Base-by-base conservation (phyloP, 148 eudicot genomes). In the Rhododendron ovatum region DNA sequence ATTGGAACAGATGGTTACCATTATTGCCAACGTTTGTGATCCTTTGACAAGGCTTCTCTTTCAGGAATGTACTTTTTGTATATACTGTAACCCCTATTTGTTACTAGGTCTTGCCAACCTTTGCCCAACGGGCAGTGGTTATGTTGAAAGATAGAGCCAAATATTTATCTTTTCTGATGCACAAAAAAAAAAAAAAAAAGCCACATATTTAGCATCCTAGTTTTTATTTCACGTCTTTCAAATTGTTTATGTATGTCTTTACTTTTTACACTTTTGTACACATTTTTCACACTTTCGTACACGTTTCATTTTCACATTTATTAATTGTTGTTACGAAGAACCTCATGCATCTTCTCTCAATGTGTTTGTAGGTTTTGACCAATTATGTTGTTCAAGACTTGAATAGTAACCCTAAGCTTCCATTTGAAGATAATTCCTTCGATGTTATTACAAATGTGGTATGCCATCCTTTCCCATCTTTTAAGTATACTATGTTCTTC, bases 381-480 rank as follows among this genome's bases (percentile, higher is more conserved):
- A 96, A 97, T 84, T 97, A 93, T 87, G 80, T 93, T 81, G 96
- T 97, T 87, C 99, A 95, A 94, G 98, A 97, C 92, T 88, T 97
- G 88, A 97, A 97, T 88, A 89, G 88, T 69, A 86, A 94, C 85
- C 96, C 99, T 76, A 94, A 90, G 84, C 96, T 97, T 85, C 98
- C 96, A 53, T 97, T 92, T 85, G 98, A 93, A 84, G 99, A 97
- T 85, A 91, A 91, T 82, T 89, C 96, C 67, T 97, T 97, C 48
- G 98, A 97, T 88, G 95, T 97, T 82, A 95, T 97, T 73, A 97
- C 99, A 10, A 97, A 97, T 89, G 99, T 95, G 98, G 99, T 95
- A 92, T 59, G 96, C 84, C 67, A 50, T 83, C 87, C 75, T 75
- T 77, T 10, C 47, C 45, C 47, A 45, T 41, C 53, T 78, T 78